Base-by-base conservation (phyloP, 129 eudicot genomes). In the Smallanthus sonchifolius region DNA sequence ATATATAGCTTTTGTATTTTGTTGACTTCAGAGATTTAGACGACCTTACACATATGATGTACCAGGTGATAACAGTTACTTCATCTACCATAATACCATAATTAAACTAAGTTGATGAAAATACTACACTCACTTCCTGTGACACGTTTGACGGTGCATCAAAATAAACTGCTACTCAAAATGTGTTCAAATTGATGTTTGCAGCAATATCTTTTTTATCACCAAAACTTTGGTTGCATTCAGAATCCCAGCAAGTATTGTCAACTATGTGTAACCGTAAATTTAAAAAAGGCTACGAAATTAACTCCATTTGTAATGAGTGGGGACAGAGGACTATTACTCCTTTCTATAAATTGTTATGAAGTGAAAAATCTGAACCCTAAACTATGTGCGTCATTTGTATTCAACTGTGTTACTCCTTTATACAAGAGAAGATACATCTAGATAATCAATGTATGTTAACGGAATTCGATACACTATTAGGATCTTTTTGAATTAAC, bases 201-300 rank as follows among this genome's bases (percentile, higher is more conserved):
- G 69, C 72, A 35, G 28, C 63, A 75, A 1, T 20, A 75, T 65
- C 52, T 47, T 64, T 51, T 40, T 39, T 28, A 65, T 65, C 13
- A 47, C 44, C 79, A 75, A 75, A 75, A 49, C 14, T 37, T 51
- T 75, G 30, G 73, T 52, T 75, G 52, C 54, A 24, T 48, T 37
- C 61, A 54, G 30, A 49, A 11, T 59, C 65, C n/a, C 68, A 16
- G 48, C 14, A 42, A 28, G 32, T 67, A 67, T 67, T 40, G 48
- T 56, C 68, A 67, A 15, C 73, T 51, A 28, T 51, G 44, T 64
- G 52, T 66, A 30, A 65, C 73, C 40, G 24, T 24, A 49, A 17
- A 67, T 65, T 54, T 49, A 65, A 56, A 13, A 20, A 75, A 36
- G 39, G 54, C 30, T 19, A 65, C 6, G 10, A 40, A 34, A 35